phyloP scores from a whole-genome alignment of 192 early-diverging fungal genomes.

The Chytriomyces hyalinus region DNA sequence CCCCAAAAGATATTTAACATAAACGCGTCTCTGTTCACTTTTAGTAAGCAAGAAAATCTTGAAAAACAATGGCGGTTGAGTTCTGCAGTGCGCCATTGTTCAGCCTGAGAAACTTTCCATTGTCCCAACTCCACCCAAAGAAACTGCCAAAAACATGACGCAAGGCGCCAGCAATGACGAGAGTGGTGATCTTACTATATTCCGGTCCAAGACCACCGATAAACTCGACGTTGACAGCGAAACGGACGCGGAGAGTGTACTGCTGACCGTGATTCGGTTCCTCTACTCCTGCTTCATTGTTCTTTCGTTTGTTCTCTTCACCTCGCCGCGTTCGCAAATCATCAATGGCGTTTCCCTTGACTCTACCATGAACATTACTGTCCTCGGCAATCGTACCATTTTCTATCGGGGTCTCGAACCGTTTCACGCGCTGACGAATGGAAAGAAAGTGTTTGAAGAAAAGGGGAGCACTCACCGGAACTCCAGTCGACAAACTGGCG shows the following conservation, averaged over 20 bases:
- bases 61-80: too few relatives aligned
- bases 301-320: conserved; percentile 28
- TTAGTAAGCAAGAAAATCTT: too few relatives aligned
- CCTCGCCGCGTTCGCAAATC: conserved; percentile 16
- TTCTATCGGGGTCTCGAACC: neutral
- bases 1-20: conserved; percentile 4
- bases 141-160: too few relatives aligned
- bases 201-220: conserved; percentile 25
- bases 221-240: conserved; percentile 17
- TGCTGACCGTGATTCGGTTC: conserved; percentile 26
- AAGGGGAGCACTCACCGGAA: neutral
- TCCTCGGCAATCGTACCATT: conserved; percentile 7
- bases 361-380: conserved; percentile 31
- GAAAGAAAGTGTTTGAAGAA: neutral
- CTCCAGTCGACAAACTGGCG: neutral
- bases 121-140: too few relatives aligned
- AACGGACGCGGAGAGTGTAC: neutral
- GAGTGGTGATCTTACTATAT: conserved; percentile 19
- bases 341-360: conserved; percentile 29
- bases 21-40: too few relatives aligned
- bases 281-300: conserved; percentile 31
- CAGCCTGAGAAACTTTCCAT: too few relatives aligned
- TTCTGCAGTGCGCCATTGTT: too few relatives aligned
- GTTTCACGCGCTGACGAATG: neutral
- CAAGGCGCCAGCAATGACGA: too few relatives aligned